Evolutionary conservation across 129 eudicot genomes (phyloP).

Genomic region (carrot (Daucus carota)): DNA sequence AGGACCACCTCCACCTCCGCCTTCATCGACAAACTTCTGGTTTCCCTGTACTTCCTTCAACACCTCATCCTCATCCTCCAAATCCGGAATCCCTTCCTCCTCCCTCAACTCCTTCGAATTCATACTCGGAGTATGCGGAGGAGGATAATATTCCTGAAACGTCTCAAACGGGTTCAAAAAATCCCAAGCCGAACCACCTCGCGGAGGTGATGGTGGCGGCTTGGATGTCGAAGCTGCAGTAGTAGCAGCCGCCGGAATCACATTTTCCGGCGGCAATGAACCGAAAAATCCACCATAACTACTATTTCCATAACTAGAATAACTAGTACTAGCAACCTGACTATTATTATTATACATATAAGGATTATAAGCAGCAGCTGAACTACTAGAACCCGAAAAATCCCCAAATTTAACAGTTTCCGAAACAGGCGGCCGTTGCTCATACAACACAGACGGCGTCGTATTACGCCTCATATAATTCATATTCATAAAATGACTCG

Average conservation of each 20-base stretch:
- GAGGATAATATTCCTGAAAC: slow-evolving; percentile 49
- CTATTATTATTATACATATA: slow-evolving; percentile 16
- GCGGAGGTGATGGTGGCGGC: slow-evolving; percentile 78
- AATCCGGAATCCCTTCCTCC: slow-evolving; percentile 95
- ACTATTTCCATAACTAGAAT: slow-evolving; percentile 6
- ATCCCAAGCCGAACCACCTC: slow-evolving; percentile 65
- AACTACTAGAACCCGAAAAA: slow-evolving; percentile 15
- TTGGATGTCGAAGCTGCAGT: slow-evolving; percentile 27
- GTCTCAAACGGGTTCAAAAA: slow-evolving; percentile 72
- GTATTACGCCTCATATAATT: slow-evolving; percentile 64
- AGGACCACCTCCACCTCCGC: slow-evolving; percentile 16
- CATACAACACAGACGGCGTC: slow-evolving; percentile 66
- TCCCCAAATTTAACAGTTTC: slow-evolving; percentile 53
- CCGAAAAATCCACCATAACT: slow-evolving; percentile 48
- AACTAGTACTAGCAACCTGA: slow-evolving; percentile 21
- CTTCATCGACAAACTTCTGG: slow-evolving; percentile 57
- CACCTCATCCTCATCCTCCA: slow-evolving; percentile 79
- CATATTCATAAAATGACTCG: slow-evolving; percentile 33
- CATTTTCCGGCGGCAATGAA: slow-evolving; percentile 17
- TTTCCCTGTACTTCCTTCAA: slow-evolving; percentile 68
- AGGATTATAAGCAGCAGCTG: slow-evolving; percentile 40
- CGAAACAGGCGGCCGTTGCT: slow-evolving; percentile 58
- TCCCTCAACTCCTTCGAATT: slow-evolving; percentile 79
- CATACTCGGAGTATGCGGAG: slow-evolving; percentile 51
- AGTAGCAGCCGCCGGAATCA: slow-evolving; percentile 16